Evolutionary conservation across 352 stramenopile genomes (phyloP).

Genomic region (Globisporangium polare): DNA sequence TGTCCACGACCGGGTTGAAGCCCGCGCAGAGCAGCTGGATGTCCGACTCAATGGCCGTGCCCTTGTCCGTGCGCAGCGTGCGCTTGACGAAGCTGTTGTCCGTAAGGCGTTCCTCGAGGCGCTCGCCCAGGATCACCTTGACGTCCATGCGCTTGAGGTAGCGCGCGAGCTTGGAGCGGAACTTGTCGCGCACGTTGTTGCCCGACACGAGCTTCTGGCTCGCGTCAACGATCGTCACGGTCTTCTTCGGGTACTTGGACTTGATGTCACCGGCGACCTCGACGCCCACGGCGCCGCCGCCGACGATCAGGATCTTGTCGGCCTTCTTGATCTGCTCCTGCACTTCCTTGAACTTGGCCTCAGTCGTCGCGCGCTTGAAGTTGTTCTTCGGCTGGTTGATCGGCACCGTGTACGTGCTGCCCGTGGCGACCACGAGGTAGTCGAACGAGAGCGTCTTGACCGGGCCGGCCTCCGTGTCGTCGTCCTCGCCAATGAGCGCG

Average conservation of each 20-base stretch:
- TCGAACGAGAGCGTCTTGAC: too few species aligned
- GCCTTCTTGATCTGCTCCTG: constrained; percentile 32
- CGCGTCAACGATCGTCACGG: constrained; percentile 46
- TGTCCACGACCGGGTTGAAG: constrained; percentile 15
- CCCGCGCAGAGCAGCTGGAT: constrained; percentile 49
- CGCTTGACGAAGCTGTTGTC: constrained; percentile 28
- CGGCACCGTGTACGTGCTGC: too few species aligned
- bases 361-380: constrained; percentile 8
- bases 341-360: constrained; percentile 28
- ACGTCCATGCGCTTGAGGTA: constrained; percentile 33
- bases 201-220: constrained; percentile 22
- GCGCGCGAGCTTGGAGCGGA: constrained; percentile 28
- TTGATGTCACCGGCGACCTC: constrained; percentile 51
- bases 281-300: constrained; percentile 46
- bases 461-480: not conserved
- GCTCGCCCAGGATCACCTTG: constrained; percentile 52
- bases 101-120: constrained; percentile 33
- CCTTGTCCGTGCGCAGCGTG: constrained; percentile 38
- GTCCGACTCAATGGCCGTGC: constrained; percentile 39
- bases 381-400: not conserved
- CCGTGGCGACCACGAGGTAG: too few species aligned
- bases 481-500: not conserved
- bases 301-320: constrained; percentile 46
- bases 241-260: constrained; percentile 37
- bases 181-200: constrained; percentile 45